Conservation (phyloP, 2,329 filamentous ascomycete species). For the Neonectria faginata region DNA sequence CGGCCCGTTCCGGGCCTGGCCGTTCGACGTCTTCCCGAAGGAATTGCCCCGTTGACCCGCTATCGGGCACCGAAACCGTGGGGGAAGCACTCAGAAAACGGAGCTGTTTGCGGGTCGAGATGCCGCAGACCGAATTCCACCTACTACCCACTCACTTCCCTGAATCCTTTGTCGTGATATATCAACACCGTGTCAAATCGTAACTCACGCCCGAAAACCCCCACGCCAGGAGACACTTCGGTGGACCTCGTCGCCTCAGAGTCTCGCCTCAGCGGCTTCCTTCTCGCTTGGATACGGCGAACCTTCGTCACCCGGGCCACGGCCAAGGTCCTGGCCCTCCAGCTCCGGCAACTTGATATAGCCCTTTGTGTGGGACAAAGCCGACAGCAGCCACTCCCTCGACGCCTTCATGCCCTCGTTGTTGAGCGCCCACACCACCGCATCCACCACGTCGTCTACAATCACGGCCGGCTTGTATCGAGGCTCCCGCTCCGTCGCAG, state of each 20-base stretch:
- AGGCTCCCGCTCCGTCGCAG: slow-evolving; percentile 59
- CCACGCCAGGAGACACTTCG: slow-evolving; percentile 17
- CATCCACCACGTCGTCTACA: slow-evolving; percentile 79
- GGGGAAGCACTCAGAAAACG: slow-evolving; percentile 30
- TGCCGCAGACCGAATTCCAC: background rate
- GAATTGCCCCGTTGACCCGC: slow-evolving; percentile 27
- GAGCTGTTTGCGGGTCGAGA: slow-evolving; percentile 1
- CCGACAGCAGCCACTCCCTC: slow-evolving; percentile 48
- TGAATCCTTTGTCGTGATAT: slow-evolving; percentile 11
- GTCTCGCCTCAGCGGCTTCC: slow-evolving; percentile 37
- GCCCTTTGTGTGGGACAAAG: slow-evolving; percentile 44
- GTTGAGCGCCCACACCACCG: slow-evolving; percentile 80
- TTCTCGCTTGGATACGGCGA: slow-evolving; percentile 39
- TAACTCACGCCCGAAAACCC: slow-evolving; percentile 8
- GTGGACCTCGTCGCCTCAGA: slow-evolving; percentile 27
- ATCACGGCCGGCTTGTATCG: slow-evolving; percentile 72
- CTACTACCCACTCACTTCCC: slow-evolving; percentile 10
- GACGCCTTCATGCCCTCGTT: slow-evolving; percentile 59
- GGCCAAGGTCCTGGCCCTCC: slow-evolving; percentile 23
- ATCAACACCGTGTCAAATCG: slow-evolving; percentile 13
- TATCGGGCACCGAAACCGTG: slow-evolving; percentile 35
- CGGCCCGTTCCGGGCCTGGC: slow-evolving; percentile 27
- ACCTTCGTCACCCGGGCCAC: slow-evolving; percentile 7
- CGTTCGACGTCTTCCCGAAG: slow-evolving; percentile 13
- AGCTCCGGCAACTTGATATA: slow-evolving; percentile 43